Evolutionary conservation across 495 filamentous ascomycete species (phyloP).

Genomic region (Penicillium longicatenatum): DNA sequence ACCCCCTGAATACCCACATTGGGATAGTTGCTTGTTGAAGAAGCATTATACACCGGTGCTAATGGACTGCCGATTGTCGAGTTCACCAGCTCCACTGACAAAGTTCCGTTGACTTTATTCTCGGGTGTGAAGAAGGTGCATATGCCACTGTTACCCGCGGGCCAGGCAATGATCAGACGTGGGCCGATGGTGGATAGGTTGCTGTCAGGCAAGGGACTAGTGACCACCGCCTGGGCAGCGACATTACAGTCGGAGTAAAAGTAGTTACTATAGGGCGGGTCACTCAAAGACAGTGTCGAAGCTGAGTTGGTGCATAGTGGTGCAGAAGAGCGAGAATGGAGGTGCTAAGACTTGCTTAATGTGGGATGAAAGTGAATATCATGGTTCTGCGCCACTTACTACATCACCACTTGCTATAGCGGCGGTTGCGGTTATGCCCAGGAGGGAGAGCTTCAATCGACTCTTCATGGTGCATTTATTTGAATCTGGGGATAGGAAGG

Average conservation of each 20-base stretch:
- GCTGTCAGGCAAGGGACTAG: constrained; percentile 53
- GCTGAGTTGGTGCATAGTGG: constrained; percentile 13
- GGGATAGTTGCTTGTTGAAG: constrained; percentile 19
- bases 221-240: constrained; percentile 59
- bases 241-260: constrained; percentile 64
- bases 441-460: not conserved
- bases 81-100: constrained; percentile 54
- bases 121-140: constrained; percentile 54
- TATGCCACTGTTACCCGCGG: constrained; percentile 63
- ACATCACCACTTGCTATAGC: constrained; percentile 9
- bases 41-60: constrained; percentile 35
- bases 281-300: constrained; percentile 26
- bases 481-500: not conserved
- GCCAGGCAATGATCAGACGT: constrained; percentile 63
- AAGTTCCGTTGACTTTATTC: constrained; percentile 54
- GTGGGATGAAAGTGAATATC: not conserved
- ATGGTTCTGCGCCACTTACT: constrained; percentile 16
- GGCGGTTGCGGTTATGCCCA: not conserved
- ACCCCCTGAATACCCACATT: constrained; percentile 54
- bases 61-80: constrained; percentile 38
- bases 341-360: not conserved
- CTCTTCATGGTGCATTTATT: not conserved
- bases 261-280: constrained; percentile 62
- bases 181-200: constrained; percentile 56
- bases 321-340: constrained; percentile 1